Evolutionary conservation across 352 stramenopile genomes (phyloP), one percentile per base, ranked within the genome.

Genomic region (Blastocystis hominis): DNA sequence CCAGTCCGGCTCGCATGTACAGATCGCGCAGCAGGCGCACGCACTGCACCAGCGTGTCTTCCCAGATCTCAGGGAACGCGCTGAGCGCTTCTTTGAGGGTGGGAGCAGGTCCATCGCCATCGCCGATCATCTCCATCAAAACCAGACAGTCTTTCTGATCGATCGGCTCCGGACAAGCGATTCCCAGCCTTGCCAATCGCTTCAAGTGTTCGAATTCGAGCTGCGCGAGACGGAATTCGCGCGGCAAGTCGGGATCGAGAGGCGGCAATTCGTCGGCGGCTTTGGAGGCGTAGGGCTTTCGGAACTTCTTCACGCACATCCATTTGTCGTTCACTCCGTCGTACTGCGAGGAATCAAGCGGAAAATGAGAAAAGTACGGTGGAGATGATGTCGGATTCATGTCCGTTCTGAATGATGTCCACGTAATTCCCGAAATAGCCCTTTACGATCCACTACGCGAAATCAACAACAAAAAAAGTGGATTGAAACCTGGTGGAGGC

Each of bases 201-300:
- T 56, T 56, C 50, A 56, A 17, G 50, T 56, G 9, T 17, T 9
- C 50, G 17, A 56, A 56, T 17, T 56, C 50, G 64, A 95, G 95
- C 69, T 97, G 93, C 40, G 94, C 91, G 92, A 97, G 98, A 88
- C 96, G 94, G 91, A 98, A 97, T 91, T 99, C 96, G 86, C 96
- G 34, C 50, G 50, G 50, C 9, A 9, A 56, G 30, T 77, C 24
- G 30, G 44, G 30, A 77, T 77, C n/a, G 50, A 56, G 30, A 5
- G n/a, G 20, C 38, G 34, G 1, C 20, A 55, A 24, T 2, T 59
- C 50, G 20, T 44, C 66, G 40, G 54, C 96, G 9, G 92, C 93
- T 7, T 98, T 96, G 91, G 98, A 98, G 91, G 97, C 97, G 86
- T 98, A 95, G n/a, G 95, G 91, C 92, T 98, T 96, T 88, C 97